A percentile compares a stretch with the other conserved stretches of the same genome.
Conservation (phyloP, 805 yeast genomes). For the Wickerhamiella spandovensis region DNA sequence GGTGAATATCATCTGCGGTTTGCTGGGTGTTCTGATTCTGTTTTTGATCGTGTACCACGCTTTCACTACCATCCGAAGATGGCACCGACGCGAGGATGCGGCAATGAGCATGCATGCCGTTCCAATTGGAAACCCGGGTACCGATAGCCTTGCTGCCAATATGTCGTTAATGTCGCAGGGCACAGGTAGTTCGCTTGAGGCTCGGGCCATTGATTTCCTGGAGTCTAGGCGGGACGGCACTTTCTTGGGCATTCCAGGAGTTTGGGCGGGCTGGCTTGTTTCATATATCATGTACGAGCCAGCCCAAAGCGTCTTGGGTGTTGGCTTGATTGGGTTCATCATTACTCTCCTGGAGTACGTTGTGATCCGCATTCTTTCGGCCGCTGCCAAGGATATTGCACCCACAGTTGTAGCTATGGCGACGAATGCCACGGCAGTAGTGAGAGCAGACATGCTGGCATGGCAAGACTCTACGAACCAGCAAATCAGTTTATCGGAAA, state of each 20-base stretch:
- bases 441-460: slow-evolving; percentile 9
- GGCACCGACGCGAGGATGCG: slow-evolving; percentile 7
- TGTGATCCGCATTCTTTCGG: slow-evolving; percentile 18
- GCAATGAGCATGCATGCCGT: slow-evolving; percentile 3
- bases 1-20: slow-evolving; percentile 3
- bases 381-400: slow-evolving; percentile 9
- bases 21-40: slow-evolving; percentile 7
- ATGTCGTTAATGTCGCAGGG: neutral
- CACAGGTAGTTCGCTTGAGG: neutral
- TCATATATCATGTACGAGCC: slow-evolving; percentile 41
- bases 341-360: slow-evolving; percentile 42
- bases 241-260: neutral
- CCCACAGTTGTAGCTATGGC: slow-evolving; percentile 10
- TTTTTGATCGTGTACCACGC: slow-evolving; percentile 3
- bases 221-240: neutral
- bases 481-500: slow-evolving; percentile 37
- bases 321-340: slow-evolving; percentile 46
- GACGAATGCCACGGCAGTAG: slow-evolving; percentile 7
- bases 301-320: slow-evolving; percentile 35
- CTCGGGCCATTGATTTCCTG: neutral
- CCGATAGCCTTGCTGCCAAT: neutral
- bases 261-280: slow-evolving; percentile 29
- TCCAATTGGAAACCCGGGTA: neutral
- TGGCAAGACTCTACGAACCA: slow-evolving; percentile 50
- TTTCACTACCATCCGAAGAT: slow-evolving; percentile 5